Base-by-base conservation (phyloP, 202 grass and related monocot species). In the Zizania palustris region DNA sequence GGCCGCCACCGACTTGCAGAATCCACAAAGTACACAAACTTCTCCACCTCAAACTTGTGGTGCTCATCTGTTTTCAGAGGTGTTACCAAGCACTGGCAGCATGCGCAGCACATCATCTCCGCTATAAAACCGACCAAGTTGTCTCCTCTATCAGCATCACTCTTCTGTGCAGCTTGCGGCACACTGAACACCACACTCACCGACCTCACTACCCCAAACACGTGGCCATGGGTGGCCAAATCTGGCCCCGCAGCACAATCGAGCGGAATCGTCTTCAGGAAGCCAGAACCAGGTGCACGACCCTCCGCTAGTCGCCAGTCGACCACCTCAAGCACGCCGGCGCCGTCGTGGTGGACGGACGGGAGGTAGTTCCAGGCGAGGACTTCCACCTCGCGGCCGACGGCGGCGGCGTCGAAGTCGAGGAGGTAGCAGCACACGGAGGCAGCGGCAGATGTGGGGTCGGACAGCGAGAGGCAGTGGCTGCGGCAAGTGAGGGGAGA, bases 321-420 rank as follows among this genome's bases (percentile, higher is more conserved):
- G 16, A 98, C 75, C 65, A 90, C 92, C 78, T 98, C 95, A 45
- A 98, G 75, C 76, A 89, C 87, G 68, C 89, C 80, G n/a, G 61
- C 63, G 18, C 65, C 74, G 69, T 80, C 67, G 5, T 58, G 74
- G 72, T 75, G 70, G 61, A 83, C 7, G 36, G 84, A 33, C 7
- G 91, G 91, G 18, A 98, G 60, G 86, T 86, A 95, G 66, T 94
- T 95, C 95, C 95, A 98, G 13, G 95, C 91, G 48, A 88, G 79
- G 14, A 92, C 67, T 60, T 60, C 77, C 53, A 98, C 82, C 75
- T 85, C 85, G 18, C 78, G 76, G 16, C 87, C 85, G 41, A 98
- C 48, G 2, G 85, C 79, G 16, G 43, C 8, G 51, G 80, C 85
- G 16, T 94, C 77, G 33, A 94, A 94, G 56, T 92, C 77, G 19